Conservation (phyloP, 1,284 basidiomycete genomes). For the Bjerkandera adusta region DNA sequence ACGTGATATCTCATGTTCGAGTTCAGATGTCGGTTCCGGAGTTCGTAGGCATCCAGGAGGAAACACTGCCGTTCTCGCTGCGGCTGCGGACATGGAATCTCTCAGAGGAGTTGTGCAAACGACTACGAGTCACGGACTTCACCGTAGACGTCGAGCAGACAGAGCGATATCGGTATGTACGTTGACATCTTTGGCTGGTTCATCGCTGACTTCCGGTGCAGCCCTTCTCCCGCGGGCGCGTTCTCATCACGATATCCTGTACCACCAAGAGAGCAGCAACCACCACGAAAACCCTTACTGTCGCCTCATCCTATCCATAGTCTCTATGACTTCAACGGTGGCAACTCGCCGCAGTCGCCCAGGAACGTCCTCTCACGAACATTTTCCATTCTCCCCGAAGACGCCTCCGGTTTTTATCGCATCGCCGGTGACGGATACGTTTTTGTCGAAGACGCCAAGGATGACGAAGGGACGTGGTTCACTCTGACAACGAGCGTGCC, state of each 20-base stretch:
- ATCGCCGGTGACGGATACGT: conserved; percentile 32
- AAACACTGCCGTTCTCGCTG: conserved; percentile 49
- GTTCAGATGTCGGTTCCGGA: conserved; percentile 61
- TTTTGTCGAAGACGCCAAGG: conserved; percentile 10
- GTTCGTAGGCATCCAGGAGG: conserved; percentile 44
- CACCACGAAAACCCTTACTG: conserved; percentile 56
- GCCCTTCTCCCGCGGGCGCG: no score
- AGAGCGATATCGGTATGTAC: conserved; percentile 61
- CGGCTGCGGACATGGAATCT: conserved; percentile 59
- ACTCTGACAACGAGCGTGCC: conserved; percentile 56
- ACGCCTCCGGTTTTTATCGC: conserved; percentile 41
- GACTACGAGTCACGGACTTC: conserved; percentile 54
- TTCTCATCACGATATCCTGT: conserved; percentile 55
- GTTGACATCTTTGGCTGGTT: no score
- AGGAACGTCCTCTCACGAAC: conserved; percentile 30
- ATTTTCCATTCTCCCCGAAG: conserved; percentile 53
- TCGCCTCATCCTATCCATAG: conserved; percentile 48
- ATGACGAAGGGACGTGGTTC: conserved; percentile 48
- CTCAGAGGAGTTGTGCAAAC: conserved; percentile 41
- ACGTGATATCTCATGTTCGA: conserved; percentile 59
- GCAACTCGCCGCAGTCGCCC: conserved; percentile 23
- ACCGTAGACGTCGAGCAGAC: conserved; percentile 54
- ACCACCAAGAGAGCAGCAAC: conserved; percentile 53
- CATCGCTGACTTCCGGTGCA: no score
- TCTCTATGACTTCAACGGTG: conserved; percentile 54